Percentiles rank a stretch among this genome's conserved stretches.
Conservation (phyloP, 192 early-diverging fungal genomes). For the Glomus cerebriforme region DNA sequence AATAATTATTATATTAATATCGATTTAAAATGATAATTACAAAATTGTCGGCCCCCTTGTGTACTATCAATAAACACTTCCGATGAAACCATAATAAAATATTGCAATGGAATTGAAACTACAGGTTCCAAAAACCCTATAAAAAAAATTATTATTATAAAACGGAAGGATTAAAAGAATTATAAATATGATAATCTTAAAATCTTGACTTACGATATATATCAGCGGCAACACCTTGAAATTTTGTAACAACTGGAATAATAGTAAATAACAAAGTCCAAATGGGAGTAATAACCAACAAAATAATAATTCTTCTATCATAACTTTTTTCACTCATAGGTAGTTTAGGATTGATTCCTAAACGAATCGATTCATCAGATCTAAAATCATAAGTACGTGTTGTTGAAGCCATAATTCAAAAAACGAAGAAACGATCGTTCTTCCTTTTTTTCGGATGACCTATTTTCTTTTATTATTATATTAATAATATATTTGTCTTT, state of each 20-base stretch:
- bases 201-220: constrained; percentile 19
- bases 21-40: not conserved
- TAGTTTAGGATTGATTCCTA: not conserved
- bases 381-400: not conserved
- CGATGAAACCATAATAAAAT: constrained; percentile 1
- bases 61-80: constrained; percentile 14
- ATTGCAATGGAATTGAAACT: constrained; percentile 5
- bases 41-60: not conserved
- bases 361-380: constrained; percentile 9
- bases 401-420: not conserved
- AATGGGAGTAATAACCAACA: constrained; percentile 11
- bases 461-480: no score
- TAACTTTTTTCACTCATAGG: not conserved
- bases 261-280: not conserved
- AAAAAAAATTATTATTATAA: not conserved
- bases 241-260: not conserved
- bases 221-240: constrained; percentile 27
- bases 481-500: no score
- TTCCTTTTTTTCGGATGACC: no score
- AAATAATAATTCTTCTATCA: constrained; percentile 9
- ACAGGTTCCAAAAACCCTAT: constrained; percentile 24
- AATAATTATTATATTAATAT: not conserved
- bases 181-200: not conserved
- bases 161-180: not conserved
- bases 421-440: not conserved